Percentiles rank a stretch among this genome's conserved stretches.
Evolutionary conservation across 139 green algal species (phyloP).

Genomic region (Edaphochlamys debaryana): DNA sequence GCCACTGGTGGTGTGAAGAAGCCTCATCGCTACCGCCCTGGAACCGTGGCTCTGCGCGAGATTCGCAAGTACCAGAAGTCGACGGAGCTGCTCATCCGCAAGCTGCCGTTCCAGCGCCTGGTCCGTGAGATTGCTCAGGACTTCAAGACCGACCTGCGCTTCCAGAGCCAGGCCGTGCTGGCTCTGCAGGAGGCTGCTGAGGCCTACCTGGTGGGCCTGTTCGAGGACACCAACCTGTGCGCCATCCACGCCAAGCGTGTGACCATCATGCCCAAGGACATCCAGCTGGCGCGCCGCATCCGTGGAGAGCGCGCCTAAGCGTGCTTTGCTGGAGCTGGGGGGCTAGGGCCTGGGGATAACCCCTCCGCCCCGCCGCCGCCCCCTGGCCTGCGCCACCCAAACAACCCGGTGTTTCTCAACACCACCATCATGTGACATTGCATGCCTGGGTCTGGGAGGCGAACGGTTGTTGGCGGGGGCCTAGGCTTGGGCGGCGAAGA

Average conservation of each 20-base stretch:
- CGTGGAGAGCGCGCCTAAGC: slow-evolving; percentile 60
- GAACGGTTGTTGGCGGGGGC: too few relatives aligned
- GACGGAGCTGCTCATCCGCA: slow-evolving; percentile 93
- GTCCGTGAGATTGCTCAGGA: slow-evolving; percentile 98
- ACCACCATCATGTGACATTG: too few relatives aligned
- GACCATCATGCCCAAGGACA: slow-evolving; percentile 73
- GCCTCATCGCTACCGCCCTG: slow-evolving; percentile 88
- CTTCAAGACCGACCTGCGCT: slow-evolving; percentile 99
- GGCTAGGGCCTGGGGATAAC: too few relatives aligned
- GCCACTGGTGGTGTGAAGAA: slow-evolving; percentile 83
- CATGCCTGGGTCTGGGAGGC: too few relatives aligned
- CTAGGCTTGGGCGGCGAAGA: too few relatives aligned
- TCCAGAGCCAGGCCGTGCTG: slow-evolving; percentile 93
- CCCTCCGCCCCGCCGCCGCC: too few relatives aligned
- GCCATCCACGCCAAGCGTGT: slow-evolving; percentile 96
- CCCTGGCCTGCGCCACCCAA: too few relatives aligned
- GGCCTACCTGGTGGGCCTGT: slow-evolving; percentile 96
- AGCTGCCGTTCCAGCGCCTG: slow-evolving; percentile 95
- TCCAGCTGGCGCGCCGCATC: slow-evolving; percentile 64
- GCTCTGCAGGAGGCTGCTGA: slow-evolving; percentile 97
- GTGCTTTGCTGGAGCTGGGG: too few relatives aligned
- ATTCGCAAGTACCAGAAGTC: slow-evolving; percentile 95
- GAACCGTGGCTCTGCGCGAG: slow-evolving; percentile 89
- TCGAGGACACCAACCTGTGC: slow-evolving; percentile 89
- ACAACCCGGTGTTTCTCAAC: too few relatives aligned